Evolutionary conservation across 2,329 filamentous ascomycete genomes (phyloP).

Genomic region (Talaromyces amestolkiae): DNA sequence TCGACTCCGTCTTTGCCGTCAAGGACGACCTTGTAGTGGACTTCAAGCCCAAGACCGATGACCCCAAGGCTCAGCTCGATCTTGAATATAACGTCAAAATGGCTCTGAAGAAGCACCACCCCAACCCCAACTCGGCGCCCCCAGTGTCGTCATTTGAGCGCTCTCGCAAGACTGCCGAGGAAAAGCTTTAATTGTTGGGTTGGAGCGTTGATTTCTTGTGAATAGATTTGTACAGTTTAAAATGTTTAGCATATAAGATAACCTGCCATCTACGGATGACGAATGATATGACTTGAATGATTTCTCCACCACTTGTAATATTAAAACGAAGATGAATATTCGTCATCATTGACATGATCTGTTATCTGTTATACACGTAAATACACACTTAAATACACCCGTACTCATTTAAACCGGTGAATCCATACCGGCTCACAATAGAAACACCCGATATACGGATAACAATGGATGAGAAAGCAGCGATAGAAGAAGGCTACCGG

Average conservation of each 20-base stretch:
- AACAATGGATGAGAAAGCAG: neutral
- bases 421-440: neutral
- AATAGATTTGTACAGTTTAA: constrained; percentile 4
- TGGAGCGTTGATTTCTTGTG: neutral
- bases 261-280: constrained; percentile 2
- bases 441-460: neutral
- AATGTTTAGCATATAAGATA: constrained; percentile 2
- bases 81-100: constrained; percentile 58
- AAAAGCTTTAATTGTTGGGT: neutral
- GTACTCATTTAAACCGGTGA: neutral
- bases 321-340: neutral
- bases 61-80: constrained; percentile 57
- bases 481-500: constrained; percentile 32
- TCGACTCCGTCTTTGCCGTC: constrained; percentile 61
- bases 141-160: constrained; percentile 41
- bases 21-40: constrained; percentile 60
- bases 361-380: neutral
- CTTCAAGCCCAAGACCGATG: constrained; percentile 52
- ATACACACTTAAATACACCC: neutral
- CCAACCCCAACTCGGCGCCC: constrained; percentile 39
- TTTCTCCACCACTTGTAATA: neutral
- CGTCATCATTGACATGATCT: neutral
- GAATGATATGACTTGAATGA: neutral
- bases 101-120: constrained; percentile 32
- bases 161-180: constrained; percentile 26